phyloP scores from a whole-genome alignment of 1,284 basidiomycete species.

The Moniliella sp. region DNA sequence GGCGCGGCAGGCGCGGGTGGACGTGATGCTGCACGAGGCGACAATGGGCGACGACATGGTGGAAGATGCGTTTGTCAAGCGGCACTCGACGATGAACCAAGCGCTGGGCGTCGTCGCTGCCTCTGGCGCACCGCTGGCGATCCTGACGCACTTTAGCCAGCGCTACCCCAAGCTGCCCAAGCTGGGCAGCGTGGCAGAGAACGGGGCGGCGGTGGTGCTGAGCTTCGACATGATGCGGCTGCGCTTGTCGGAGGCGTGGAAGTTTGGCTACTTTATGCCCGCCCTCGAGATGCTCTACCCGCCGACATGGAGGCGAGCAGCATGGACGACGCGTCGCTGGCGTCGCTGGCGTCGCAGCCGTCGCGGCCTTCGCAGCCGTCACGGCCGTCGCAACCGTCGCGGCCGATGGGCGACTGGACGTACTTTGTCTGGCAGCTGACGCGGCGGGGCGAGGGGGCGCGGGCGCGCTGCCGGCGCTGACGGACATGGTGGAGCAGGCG shows the following conservation, averaged over 20 bases:
- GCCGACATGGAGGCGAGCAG: too few relatives aligned
- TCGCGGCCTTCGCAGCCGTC: too few relatives aligned
- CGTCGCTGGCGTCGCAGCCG: too few relatives aligned
- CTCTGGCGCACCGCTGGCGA: constrained; percentile 58
- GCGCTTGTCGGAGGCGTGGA: constrained; percentile 56
- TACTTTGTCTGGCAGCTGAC: too few relatives aligned
- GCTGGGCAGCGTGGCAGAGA: background rate
- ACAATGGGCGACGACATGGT: constrained; percentile 53
- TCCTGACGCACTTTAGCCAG: constrained; percentile 85
- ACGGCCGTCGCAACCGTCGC: too few relatives aligned
- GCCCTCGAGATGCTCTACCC: constrained; percentile 50
- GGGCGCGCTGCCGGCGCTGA: too few relatives aligned
- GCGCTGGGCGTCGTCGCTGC: constrained; percentile 52
- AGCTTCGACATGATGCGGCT: constrained; percentile 62
- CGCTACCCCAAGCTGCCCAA: constrained; percentile 66
- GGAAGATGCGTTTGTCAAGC: constrained; percentile 51
- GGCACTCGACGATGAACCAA: constrained; percentile 70
- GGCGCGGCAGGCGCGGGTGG: constrained; percentile 49
- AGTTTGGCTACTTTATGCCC: constrained; percentile 50
- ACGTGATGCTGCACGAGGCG: constrained; percentile 76
- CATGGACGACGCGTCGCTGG: too few relatives aligned
- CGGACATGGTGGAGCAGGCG: too few relatives aligned
- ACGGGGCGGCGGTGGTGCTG: constrained; percentile 41
- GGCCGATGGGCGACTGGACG: too few relatives aligned
- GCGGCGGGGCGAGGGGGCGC: too few relatives aligned